Conservation (phyloP, 2,329 filamentous ascomycete species). For the Xylariomycetidae sp. region DNA sequence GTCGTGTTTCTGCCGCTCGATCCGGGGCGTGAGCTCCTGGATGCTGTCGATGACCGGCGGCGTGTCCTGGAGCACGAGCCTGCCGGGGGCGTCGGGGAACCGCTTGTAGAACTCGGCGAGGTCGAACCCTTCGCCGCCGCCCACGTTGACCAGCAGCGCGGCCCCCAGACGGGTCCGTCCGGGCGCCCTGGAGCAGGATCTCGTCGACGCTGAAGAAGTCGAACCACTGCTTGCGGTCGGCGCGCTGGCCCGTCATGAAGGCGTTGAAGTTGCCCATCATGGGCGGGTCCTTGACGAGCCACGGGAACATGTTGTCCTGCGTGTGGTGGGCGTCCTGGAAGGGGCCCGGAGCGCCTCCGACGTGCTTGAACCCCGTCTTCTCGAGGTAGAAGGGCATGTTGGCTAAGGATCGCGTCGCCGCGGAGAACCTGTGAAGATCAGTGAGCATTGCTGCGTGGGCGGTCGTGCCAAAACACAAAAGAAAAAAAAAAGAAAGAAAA, state of each 20-base stretch:
- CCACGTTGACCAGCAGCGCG: slow-evolving; percentile 19
- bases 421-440: slow-evolving; percentile 6
- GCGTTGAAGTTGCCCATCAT: slow-evolving; percentile 13
- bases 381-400: slow-evolving; percentile 12
- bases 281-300: slow-evolving; percentile 7
- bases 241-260: slow-evolving; percentile 13
- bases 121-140: slow-evolving; percentile 17
- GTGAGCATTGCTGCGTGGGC: background rate
- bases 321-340: slow-evolving; percentile 12
- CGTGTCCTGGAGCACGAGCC: slow-evolving; percentile 18
- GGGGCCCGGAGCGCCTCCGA: slow-evolving; percentile 8
- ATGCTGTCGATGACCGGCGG: slow-evolving; percentile 17
- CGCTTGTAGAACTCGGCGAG: slow-evolving; percentile 13
- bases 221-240: slow-evolving; percentile 13
- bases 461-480: no score
- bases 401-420: slow-evolving; percentile 9
- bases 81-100: slow-evolving; percentile 11
- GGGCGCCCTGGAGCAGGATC: slow-evolving; percentile 9
- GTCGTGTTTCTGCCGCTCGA: slow-evolving; percentile 10
- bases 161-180: slow-evolving; percentile 3
- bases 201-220: slow-evolving; percentile 11
- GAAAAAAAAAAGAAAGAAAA: no score
- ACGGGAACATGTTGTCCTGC: slow-evolving; percentile 6
- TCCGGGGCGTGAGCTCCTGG: slow-evolving; percentile 12
- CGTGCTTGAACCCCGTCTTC: slow-evolving; percentile 10